These are phyloP conservation scores for Magnusiomyces ingens DNA, from an alignment of 1,139 yeast species.

Conservation along the genomic window DNA sequence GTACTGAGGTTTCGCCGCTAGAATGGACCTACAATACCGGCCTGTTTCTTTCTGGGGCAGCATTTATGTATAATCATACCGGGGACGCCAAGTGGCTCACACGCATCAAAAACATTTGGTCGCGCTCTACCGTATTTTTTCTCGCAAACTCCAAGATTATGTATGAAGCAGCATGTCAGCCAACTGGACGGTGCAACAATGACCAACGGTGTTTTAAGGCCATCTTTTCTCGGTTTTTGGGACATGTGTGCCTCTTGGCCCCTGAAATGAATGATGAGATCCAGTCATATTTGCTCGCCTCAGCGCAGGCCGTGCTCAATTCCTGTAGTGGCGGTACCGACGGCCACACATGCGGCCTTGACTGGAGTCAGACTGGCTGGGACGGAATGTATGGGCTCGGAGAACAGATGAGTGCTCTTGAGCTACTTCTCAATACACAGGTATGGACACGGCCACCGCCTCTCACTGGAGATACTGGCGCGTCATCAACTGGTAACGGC, in stretches of 20 bases:
- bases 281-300: slow-evolving; percentile 45
- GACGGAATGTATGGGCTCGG: slow-evolving; percentile 85
- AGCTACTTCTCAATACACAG: slow-evolving; percentile 54
- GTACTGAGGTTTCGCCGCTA: slow-evolving; percentile 49
- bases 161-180: slow-evolving; percentile 81
- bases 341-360: slow-evolving; percentile 82
- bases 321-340: slow-evolving; percentile 84
- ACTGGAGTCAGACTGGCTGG: slow-evolving; percentile 70
- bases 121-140: slow-evolving; percentile 51
- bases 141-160: slow-evolving; percentile 48
- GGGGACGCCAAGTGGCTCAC: slow-evolving; percentile 59
- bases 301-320: slow-evolving; percentile 74
- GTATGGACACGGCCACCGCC: slow-evolving; percentile 38
- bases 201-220: slow-evolving; percentile 92
- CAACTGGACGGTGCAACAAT: slow-evolving; percentile 54
- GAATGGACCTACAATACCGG: slow-evolving; percentile 93
- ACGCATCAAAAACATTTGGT: slow-evolving; percentile 36
- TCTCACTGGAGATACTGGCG: slow-evolving; percentile 41
- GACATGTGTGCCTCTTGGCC: slow-evolving; percentile 36
- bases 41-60: slow-evolving; percentile 69
- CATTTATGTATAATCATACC: slow-evolving; percentile 73
- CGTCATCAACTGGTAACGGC: slow-evolving; percentile 36
- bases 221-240: slow-evolving; percentile 67
- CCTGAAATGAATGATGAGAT: slow-evolving; percentile 31
- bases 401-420: slow-evolving; percentile 86